Evolutionary conservation across 768 basidiomycete species (phyloP), one percentile per base, ranked within the genome.

Genomic region (Boletus subcaerulescens): DNA sequence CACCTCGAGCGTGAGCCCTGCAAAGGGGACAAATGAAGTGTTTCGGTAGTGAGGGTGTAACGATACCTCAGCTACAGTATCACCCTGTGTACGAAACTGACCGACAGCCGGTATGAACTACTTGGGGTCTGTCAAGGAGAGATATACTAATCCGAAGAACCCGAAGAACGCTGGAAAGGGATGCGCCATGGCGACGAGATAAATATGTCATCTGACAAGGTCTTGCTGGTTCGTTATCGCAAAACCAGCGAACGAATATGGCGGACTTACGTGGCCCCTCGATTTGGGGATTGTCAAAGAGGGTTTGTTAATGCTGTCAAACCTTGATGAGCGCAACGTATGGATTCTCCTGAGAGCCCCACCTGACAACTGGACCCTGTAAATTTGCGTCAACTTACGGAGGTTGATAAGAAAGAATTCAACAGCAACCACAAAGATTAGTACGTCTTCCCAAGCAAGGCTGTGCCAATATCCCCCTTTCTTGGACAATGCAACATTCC

Each of bases 271-370:
- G 61, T 68, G 63, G 64, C 36, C 44, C 57, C 54, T 63, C 45
- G 48, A 57, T 59, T 55, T 61, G 43, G 64, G 51, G 52, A 48
- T 46, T 26, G 52, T 52, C 29, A 63, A 59, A 57, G 59, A 53
- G 46, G 61, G 62, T 49, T 56, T 46, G 55, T 68, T 51, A 29
- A 53, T 56, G 50, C 63, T 65, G 65, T 67, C 66, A 66, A 66
- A 63, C 63, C 53, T 55, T 65, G 63, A 52, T 64, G 61, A 63
- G 47, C 48, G 61, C 55, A 59, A 38, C 7, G 45, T 31, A 52
- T 18, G 35, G 35, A 33, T 35, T 45, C 41, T 48, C 62, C 54
- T 50, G 54, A 47, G 40, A 44, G 53, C 55, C 49, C 48, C 48
- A 55, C 51, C 45, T 63, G 64, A 58, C 66, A 61, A 39, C 52